Conservation (phyloP, 495 filamentous ascomycete genomes). For the Neurospora sp. region DNA sequence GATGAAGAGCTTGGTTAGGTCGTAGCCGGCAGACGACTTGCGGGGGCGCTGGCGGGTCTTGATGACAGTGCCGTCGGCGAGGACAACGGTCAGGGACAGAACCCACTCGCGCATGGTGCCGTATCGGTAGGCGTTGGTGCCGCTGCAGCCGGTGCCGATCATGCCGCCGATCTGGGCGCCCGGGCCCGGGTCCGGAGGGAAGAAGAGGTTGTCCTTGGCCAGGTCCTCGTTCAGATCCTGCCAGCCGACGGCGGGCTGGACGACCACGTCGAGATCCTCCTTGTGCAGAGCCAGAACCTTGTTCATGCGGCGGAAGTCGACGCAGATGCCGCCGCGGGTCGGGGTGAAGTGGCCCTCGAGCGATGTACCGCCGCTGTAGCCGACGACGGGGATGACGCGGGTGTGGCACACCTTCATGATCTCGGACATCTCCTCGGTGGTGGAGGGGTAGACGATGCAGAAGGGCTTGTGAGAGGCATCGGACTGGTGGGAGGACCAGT, state of each 20-base stretch:
- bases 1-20: slow-evolving; percentile 71
- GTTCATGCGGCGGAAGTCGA: slow-evolving; percentile 71
- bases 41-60: slow-evolving; percentile 70
- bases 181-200: slow-evolving; percentile 74
- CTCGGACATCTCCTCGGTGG: slow-evolving; percentile 57
- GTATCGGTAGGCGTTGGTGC: slow-evolving; percentile 88
- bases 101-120: slow-evolving; percentile 98
- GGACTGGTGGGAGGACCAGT: slow-evolving; percentile 74
- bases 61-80: slow-evolving; percentile 86
- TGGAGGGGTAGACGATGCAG: slow-evolving; percentile 53
- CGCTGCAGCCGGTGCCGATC: slow-evolving; percentile 88
- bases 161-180: slow-evolving; percentile 90
- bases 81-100: slow-evolving; percentile 76
- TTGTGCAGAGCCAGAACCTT: slow-evolving; percentile 60
- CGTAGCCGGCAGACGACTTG: slow-evolving; percentile 81
- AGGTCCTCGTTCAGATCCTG: slow-evolving; percentile 66
- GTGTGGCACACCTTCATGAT: slow-evolving; percentile 69
- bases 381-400: slow-evolving; percentile 62
- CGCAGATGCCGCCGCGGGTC: slow-evolving; percentile 62
- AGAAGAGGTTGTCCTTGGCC: slow-evolving; percentile 59
- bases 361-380: slow-evolving; percentile 66
- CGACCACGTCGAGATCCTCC: slow-evolving; percentile 70
- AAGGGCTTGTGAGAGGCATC: slow-evolving; percentile 38
- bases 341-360: slow-evolving; percentile 75
- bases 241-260: slow-evolving; percentile 77